A percentile compares a stretch with the other conserved stretches of the same genome.
Conservation (phyloP, 441 rosid genomes). For the Melastoma candidum region DNA sequence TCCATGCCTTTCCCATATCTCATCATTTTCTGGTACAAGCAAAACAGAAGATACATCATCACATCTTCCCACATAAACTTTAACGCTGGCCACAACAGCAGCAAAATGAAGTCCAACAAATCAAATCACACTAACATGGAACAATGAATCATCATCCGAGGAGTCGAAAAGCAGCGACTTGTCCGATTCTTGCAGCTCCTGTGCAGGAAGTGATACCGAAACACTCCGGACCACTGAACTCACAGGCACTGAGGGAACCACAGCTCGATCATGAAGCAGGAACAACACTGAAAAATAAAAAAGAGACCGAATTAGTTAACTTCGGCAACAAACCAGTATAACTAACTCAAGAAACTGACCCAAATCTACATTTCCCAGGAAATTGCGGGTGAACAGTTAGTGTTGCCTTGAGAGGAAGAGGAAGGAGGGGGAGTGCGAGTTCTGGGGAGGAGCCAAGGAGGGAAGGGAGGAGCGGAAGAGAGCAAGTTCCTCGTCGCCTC, state of each 20-base stretch:
- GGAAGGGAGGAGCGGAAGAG: slow-evolving; percentile 51
- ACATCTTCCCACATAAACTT: too few relatives aligned
- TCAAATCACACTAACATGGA: slow-evolving; percentile 36
- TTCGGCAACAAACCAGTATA: not conserved
- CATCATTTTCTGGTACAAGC: slow-evolving; percentile 25
- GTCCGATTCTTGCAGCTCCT: slow-evolving; percentile 66
- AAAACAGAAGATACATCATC: not conserved
- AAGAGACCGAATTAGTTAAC: not conserved
- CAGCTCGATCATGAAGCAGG: slow-evolving; percentile 49
- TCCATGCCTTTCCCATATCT: slow-evolving; percentile 32
- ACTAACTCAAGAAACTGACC: not conserved
- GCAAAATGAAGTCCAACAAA: not conserved
- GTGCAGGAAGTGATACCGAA: slow-evolving; percentile 61
- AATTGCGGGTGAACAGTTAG: not conserved
- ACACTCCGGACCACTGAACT: slow-evolving; percentile 48
- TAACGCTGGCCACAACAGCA: too few relatives aligned
- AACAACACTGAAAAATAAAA: slow-evolving; percentile 27
- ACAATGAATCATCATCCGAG: slow-evolving; percentile 41
- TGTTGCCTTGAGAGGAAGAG: slow-evolving; percentile 33
- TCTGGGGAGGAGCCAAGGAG: slow-evolving; percentile 42
- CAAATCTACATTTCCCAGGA: not conserved
- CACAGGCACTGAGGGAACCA: slow-evolving; percentile 38
- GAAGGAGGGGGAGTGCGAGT: slow-evolving; percentile 23
- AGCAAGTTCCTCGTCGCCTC: slow-evolving; percentile 57
- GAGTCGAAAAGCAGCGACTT: slow-evolving; percentile 27